These are phyloP conservation scores for Komagataella kurtzmanii DNA, from an alignment of 805 yeast species.

Conservation along the genomic window DNA sequence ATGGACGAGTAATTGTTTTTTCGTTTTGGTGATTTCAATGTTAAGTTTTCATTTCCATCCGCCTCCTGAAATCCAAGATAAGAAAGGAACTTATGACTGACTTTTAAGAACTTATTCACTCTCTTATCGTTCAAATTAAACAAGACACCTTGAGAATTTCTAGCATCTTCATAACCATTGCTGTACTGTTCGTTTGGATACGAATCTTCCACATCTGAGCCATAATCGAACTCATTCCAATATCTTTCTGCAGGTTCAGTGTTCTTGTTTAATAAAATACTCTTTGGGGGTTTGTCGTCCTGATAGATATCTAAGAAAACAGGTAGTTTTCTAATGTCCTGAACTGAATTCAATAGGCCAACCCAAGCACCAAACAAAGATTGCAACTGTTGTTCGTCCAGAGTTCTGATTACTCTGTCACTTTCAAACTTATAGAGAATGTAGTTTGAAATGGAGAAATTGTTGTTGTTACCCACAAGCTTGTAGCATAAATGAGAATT, in stretches of 20 bases:
- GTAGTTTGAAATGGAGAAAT: background rate
- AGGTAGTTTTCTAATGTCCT: conserved; percentile 34
- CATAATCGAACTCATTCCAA: conserved; percentile 60
- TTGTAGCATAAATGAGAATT: background rate
- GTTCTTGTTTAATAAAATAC: conserved; percentile 16
- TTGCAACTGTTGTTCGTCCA: background rate
- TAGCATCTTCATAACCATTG: background rate
- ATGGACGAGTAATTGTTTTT: background rate
- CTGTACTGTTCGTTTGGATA: background rate
- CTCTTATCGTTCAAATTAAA: background rate
- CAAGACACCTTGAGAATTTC: background rate
- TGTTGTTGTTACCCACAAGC: background rate
- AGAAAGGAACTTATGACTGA: background rate
- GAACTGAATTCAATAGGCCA: conserved; percentile 5
- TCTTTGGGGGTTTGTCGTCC: conserved; percentile 4
- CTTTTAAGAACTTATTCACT: background rate
- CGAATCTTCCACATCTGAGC: conserved; percentile 26
- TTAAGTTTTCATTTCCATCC: background rate
- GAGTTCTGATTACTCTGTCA: background rate
- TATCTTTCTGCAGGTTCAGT: conserved; percentile 19
- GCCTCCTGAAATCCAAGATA: background rate
- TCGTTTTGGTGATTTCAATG: background rate
- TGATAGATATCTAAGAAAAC: background rate
- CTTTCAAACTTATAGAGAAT: background rate
- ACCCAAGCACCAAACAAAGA: conserved; percentile 17